phyloP scores from a whole-genome alignment of 78 protist genomes.

The Dictyostelium discoideum region DNA sequence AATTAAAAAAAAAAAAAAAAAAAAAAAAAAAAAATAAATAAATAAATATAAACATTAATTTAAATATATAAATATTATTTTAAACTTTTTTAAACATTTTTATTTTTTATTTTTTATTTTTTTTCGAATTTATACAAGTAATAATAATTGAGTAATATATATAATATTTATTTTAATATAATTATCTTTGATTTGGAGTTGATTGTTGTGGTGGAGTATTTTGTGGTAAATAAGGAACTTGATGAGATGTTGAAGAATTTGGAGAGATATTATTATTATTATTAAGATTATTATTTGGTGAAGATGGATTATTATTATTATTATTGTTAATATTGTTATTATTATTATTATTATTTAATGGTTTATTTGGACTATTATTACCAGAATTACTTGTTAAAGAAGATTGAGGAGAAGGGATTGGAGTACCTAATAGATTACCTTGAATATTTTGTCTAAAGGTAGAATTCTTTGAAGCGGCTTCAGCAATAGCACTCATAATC shows the following conservation, averaged over 20 bases:
- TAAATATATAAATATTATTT: not conserved
- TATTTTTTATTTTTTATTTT: not conserved
- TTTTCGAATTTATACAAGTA: constrained; percentile 4
- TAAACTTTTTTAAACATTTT: not conserved
- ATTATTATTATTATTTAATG: not conserved
- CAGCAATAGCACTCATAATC: constrained; percentile 74
- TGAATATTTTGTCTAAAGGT: constrained; percentile 38
- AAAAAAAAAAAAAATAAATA: not conserved
- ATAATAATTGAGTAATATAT: not conserved
- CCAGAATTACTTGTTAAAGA: constrained; percentile 9
- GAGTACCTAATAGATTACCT: not conserved
- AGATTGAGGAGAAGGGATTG: constrained; percentile 56
- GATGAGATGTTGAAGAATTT: constrained; percentile 1
- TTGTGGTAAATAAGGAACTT: constrained; percentile 51
- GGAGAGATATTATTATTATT: constrained; percentile 7
- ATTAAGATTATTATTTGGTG: not conserved
- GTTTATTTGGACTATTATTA: constrained; percentile 25
- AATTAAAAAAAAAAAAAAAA: not conserved
- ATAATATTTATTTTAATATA: not conserved
- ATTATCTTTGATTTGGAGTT: constrained; percentile 15
- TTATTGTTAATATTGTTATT: not conserved
- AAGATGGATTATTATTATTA: not conserved
- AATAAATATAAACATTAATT: not conserved
- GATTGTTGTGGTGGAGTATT: constrained; percentile 68
- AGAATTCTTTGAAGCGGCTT: constrained; percentile 52